A percentile compares a stretch with the other conserved stretches of the same genome.
Evolutionary conservation across 805 yeast species (phyloP).

Genomic region (Pichia gijzeniarum): DNA sequence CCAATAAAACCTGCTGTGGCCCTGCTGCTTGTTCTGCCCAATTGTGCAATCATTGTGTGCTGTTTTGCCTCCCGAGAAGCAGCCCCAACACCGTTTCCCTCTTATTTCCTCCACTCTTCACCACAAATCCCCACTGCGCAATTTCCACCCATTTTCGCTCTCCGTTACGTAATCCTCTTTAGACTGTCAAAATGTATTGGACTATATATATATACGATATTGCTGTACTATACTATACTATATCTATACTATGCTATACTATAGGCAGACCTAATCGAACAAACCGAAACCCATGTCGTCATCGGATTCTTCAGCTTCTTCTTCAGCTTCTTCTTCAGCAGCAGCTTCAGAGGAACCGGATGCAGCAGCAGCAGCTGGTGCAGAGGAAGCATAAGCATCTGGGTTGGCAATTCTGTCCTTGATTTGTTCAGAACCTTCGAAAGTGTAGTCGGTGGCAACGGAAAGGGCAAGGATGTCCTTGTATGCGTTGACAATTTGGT

Average conservation of each 20-base stretch:
- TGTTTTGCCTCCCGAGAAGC: too few species aligned
- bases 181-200: too few species aligned
- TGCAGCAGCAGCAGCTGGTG: slow-evolving; percentile 92
- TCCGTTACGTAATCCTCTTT: too few species aligned
- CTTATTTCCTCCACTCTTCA: too few species aligned
- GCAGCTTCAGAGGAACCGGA: slow-evolving; percentile 51
- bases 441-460: slow-evolving; percentile 97
- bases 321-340: slow-evolving; percentile 60
- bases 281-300: slow-evolving; percentile 97
- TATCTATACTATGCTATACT: background rate
- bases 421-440: slow-evolving; percentile 98
- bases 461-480: slow-evolving; percentile 97
- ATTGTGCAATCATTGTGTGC: slow-evolving; percentile 18
- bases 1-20: background rate
- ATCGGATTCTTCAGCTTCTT: slow-evolving; percentile 59
- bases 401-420: slow-evolving; percentile 99
- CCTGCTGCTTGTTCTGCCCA: slow-evolving; percentile 11
- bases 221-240: too few species aligned
- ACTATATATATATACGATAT: too few species aligned
- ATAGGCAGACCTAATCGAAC: slow-evolving; percentile 65
- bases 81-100: too few species aligned
- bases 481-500: slow-evolving; percentile 98
- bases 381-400: slow-evolving; percentile 99
- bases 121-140: too few species aligned
- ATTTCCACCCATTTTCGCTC: too few species aligned